Evolutionary conservation across 371 early-diverging fungal species (phyloP).

Genomic region (Mortierella sp.): DNA sequence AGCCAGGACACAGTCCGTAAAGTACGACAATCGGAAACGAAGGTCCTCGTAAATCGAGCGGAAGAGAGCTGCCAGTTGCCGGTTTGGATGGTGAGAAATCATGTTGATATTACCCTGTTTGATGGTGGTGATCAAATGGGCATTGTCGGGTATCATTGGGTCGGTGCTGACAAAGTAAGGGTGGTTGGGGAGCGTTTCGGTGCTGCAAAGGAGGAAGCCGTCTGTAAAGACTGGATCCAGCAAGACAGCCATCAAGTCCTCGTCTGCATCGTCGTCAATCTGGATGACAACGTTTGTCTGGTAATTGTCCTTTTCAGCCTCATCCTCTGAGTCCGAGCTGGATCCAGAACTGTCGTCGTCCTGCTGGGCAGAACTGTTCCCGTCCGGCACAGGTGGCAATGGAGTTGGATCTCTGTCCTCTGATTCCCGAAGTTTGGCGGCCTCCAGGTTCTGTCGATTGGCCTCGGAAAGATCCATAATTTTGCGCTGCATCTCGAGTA

Average conservation of each 20-base stretch:
- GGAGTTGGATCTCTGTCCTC: slow-evolving; percentile 34
- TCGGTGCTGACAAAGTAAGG: slow-evolving; percentile 57
- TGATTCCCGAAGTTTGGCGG: slow-evolving; percentile 58
- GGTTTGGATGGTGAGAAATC: slow-evolving; percentile 75
- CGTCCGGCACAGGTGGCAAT: slow-evolving; percentile 23
- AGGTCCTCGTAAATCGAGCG: slow-evolving; percentile 73
- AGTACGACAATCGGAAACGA: slow-evolving; percentile 64
- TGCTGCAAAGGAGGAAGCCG: slow-evolving; percentile 61
- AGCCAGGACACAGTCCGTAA: slow-evolving; percentile 68
- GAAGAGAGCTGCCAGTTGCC: slow-evolving; percentile 74
- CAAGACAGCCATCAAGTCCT: slow-evolving; percentile 76
- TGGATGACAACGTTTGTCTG: slow-evolving; percentile 73
- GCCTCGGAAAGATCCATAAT: slow-evolving; percentile 71
- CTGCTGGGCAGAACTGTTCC: slow-evolving; percentile 19
- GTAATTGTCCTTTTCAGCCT: slow-evolving; percentile 54
- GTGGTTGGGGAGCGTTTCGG: slow-evolving; percentile 57
- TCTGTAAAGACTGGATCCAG: slow-evolving; percentile 64
- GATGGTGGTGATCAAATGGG: slow-evolving; percentile 66
- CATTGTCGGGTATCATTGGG: slow-evolving; percentile 58
- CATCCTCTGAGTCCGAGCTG: slow-evolving; percentile 58
- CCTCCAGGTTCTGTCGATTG: slow-evolving; percentile 72
- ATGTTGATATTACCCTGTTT: slow-evolving; percentile 70
- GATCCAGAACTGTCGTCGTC: slow-evolving; percentile 57
- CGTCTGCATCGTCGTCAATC: slow-evolving; percentile 85
- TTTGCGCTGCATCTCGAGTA: slow-evolving; percentile 72